Percentiles rank a stretch among this genome's conserved stretches.
phyloP scores from a whole-genome alignment of 2,329 filamentous ascomycete genomes.

The Whalleya microplaca region DNA sequence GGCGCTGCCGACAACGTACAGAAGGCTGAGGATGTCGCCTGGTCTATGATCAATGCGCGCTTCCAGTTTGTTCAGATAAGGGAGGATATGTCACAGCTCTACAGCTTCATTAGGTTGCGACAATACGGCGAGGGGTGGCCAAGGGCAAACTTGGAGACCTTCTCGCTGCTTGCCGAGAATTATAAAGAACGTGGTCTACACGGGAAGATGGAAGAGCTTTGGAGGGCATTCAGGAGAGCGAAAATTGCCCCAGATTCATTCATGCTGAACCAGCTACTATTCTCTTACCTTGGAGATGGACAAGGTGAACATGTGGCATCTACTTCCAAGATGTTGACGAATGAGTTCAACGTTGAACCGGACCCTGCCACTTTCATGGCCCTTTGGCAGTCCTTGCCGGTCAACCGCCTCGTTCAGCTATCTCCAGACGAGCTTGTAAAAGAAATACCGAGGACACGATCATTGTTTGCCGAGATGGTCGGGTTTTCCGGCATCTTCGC shows the following conservation, averaged over 20 bases:
- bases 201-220: slow-evolving; percentile 61
- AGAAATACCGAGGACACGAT: slow-evolving; percentile 43
- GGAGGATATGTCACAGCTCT: slow-evolving; percentile 35
- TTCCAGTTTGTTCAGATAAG: slow-evolving; percentile 63
- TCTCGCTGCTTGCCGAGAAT: slow-evolving; percentile 73
- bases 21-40: slow-evolving; percentile 70
- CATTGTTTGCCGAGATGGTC: slow-evolving; percentile 53
- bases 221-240: slow-evolving; percentile 63
- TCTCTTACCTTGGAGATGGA: slow-evolving; percentile 65
- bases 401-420: slow-evolving; percentile 52
- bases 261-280: slow-evolving; percentile 79
- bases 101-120: slow-evolving; percentile 35
- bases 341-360: slow-evolving; percentile 54
- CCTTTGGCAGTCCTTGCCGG: slow-evolving; percentile 63
- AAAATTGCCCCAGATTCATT: slow-evolving; percentile 71
- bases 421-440: slow-evolving; percentile 32
- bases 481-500: slow-evolving; percentile 51
- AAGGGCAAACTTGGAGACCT: slow-evolving; percentile 75
- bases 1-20: slow-evolving; percentile 56
- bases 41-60: slow-evolving; percentile 75
- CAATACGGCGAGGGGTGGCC: slow-evolving; percentile 46
- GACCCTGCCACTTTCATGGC: slow-evolving; percentile 71
- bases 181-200: slow-evolving; percentile 68
- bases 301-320: slow-evolving; percentile 56
- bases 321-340: slow-evolving; percentile 59